Evolutionary conservation across 306 rosid species (phyloP), one percentile per base, ranked within the genome.

Genomic region (Inga leiocalycina): DNA sequence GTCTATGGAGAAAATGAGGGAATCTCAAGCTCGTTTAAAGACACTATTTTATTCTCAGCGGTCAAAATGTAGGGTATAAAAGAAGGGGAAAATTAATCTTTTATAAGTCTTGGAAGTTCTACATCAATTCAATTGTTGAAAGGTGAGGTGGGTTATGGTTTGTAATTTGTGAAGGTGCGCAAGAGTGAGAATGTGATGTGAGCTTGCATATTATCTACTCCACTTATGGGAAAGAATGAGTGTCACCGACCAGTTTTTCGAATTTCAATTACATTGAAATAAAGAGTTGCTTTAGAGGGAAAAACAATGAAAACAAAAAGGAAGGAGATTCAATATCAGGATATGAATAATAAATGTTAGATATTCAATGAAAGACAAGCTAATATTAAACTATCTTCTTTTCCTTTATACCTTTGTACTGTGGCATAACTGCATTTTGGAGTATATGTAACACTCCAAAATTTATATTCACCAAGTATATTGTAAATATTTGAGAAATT

Each of bases 1-100:
- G 68, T 94, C 98, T 71, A 94, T 90, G 72, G 97, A 91, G 97
- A 91, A 94, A 89, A 96, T 96, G 99, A 90, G 97, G 90, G 98
- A 96, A 71, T 86, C 99, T 35, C 99, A 94, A 85, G 93, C 94
- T 84, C 93, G 90, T 78, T 69, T 85, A 79, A 86, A 92, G 88
- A 91, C 97, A 9, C 35, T 96, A 96, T 88, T 94, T 94, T 84
- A 98, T 96, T 76, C 98, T 96, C 80, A 96, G 97, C 24, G 97
- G 99, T 56, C 94, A 32, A 30, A 64, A 30, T 2, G 0, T 12
- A 48, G 52, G 52, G 17, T 48, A 48, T 48, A 48, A 48, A 48
- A 10, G 52, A 48, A 48, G 15, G 3, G 2, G 5, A 14, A 27
- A 48, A 48, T 8, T 48, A 30, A 64, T 64, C 39, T 30, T 64